phyloP scores from a whole-genome alignment of 306 rosid species.

The Arachis stenosperma region DNA sequence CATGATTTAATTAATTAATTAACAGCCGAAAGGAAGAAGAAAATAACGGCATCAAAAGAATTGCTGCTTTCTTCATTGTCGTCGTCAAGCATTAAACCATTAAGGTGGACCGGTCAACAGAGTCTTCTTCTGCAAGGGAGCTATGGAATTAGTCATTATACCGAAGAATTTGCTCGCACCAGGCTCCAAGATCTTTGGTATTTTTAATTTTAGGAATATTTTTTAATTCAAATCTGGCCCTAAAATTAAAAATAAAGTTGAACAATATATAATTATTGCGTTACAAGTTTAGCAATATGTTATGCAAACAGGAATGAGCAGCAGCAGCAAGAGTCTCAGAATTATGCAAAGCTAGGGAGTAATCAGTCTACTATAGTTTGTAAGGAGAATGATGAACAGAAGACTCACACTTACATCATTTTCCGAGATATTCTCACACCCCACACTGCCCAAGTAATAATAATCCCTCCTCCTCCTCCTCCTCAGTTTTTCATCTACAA shows the following conservation, averaged over 20 bases:
- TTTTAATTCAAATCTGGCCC: no score
- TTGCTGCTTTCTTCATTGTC: constrained; percentile 21
- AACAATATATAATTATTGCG: not conserved
- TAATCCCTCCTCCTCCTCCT: constrained; percentile 10
- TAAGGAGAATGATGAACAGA: constrained; percentile 39
- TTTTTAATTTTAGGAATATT: not conserved
- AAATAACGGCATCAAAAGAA: not conserved
- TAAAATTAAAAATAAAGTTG: not conserved
- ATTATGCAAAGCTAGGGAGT: constrained; percentile 35
- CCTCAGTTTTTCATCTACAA: constrained; percentile 24
- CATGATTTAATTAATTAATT: not conserved
- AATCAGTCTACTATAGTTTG: not conserved
- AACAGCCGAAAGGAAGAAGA: constrained; percentile 42
- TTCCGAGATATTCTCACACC: constrained; percentile 57
- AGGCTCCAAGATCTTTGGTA: constrained; percentile 39
- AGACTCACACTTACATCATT: constrained; percentile 55
- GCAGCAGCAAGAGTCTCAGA: constrained; percentile 31
- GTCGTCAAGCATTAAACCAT: constrained; percentile 6
- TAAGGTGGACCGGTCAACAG: constrained; percentile 26
- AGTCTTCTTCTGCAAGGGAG: constrained; percentile 29
- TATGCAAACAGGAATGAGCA: constrained; percentile 46
- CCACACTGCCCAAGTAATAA: constrained; percentile 56
- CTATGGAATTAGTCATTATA: constrained; percentile 17
- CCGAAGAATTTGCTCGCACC: constrained; percentile 23
- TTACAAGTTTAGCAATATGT: not conserved